Base-by-base conservation (phyloP, 1,284 basidiomycete genomes). In the Ustilago tritici region DNA sequence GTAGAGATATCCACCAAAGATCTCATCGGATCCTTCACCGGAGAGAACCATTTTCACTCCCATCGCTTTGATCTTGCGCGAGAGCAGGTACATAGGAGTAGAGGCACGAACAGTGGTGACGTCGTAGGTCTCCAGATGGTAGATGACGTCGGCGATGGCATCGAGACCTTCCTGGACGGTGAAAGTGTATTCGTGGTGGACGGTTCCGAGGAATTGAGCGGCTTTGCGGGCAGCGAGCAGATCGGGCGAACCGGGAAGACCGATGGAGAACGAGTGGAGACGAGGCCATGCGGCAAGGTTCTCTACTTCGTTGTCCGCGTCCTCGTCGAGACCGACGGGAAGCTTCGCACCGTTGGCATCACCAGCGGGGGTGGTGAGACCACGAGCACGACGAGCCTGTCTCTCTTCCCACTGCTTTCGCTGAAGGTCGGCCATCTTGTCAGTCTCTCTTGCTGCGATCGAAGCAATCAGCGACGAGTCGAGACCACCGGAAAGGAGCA, bases 11-110 rank as follows among this genome's bases (percentile, higher is more conserved):
- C 95, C 95, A 87, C 97, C 97, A 63, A 98, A 91, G 78, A 99
- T 95, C 88, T 99, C 97, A 84, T 99, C 97, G 69, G 93, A 95
- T 36, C 97, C 97, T 87, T 99, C 97, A 40, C 97, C 97, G 75
- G 93, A 95, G 46, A 99, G 90, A 4, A 99, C 97, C 97, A 99
- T 99, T 89, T 99, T 99, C 76, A 99, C 97, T 76, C 97, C 97
- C 93, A 95, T 99, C 3, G 97, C 96, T 89, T 99, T 99, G 89
- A 99, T 97, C 89, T 99, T 99, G 65, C 97, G 91, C 86, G 93
- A 95, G 69, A 99, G 91, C 40, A 99, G 91, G 87, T 96, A 96
- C 95, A 96, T 96, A 17, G 97, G 96, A 7, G 96, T 98, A 82
- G 93, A 95, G 5, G 97, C 97, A 66, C 97, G 93, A 61, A 98